Evolutionary conservation across 2,329 filamentous ascomycete genomes (phyloP), one percentile per base, ranked within the genome.

Genomic region (Claviceps capensis): DNA sequence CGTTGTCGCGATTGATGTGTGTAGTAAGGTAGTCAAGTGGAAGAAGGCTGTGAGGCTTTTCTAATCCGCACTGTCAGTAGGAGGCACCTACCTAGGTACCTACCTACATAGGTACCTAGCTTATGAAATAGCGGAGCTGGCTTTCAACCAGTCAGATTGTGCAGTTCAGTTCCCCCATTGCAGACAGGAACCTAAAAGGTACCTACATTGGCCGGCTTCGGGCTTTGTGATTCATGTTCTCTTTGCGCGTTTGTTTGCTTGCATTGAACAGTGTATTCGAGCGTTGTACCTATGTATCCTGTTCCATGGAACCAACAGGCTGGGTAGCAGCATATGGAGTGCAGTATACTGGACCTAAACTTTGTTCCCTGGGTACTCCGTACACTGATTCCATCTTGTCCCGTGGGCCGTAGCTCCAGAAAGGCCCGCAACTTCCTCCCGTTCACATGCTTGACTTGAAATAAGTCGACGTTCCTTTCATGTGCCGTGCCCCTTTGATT

Each of bases 41-140:
- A 34, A 60, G 62, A 62, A 65, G 61, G 65, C 64, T 67, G 66
- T 68, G 58, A 67, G 60, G 60, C 64, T 61, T 68, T 69, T 67
- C 62, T 63, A 68, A 69, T 69, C 66, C 67, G 67, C 67, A 69
- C 67, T 69, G 66, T 69, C 55, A 62, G 60, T 59, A 59, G 22
- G 22, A 22, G 22, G 22, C 4, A 22, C 22, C 22, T 22, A 22
- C 22, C 22, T 22, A 22, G 19, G 19, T 22, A 22, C 19, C 19
- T 22, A 19, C 17, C 17, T 19, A 19, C 17, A 19, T 19, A 1
- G 17, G 1, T 19, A 19, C 17, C 17, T 19, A 19, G 58, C 54
- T 64, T 30, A 13, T 36, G n/a, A 16, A 14, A 30, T 11, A 36
- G 13, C 26, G 26, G 26, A 47, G 26, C 16, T 41, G 11, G 19